Percentiles rank a stretch among this genome's conserved stretches.
Conservation (phyloP, 208 protist species). For the Leishmania gerbilli region DNA sequence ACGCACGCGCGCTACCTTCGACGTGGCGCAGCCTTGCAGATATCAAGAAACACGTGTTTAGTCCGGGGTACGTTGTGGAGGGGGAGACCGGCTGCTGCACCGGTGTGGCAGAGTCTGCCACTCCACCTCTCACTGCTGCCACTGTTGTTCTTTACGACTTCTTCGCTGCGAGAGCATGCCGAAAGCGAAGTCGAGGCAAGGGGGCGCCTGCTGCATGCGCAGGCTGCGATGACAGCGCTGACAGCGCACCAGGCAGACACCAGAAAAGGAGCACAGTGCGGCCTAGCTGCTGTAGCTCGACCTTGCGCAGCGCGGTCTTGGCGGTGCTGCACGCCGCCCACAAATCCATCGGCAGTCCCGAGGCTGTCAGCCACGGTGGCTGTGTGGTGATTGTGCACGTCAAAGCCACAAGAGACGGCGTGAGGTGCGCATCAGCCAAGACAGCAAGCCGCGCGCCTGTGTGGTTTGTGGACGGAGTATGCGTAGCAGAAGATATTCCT, state of each 20-base stretch:
- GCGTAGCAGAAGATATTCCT: conserved; percentile 5
- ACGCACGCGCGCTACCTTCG: neutral
- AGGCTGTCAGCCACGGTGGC: neutral
- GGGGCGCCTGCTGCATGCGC: neutral
- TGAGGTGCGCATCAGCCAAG: neutral
- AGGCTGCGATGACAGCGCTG: neutral
- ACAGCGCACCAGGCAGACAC: neutral
- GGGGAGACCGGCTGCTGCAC: neutral
- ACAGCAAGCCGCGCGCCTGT: neutral
- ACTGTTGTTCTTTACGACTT: conserved; percentile 6
- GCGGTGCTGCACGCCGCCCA: neutral
- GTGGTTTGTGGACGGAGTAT: conserved; percentile 12
- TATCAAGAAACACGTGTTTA: conserved; percentile 9
- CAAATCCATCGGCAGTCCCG: neutral
- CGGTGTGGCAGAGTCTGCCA: neutral
- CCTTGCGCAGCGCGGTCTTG: conserved; percentile 3
- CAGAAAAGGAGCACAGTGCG: too few relatives aligned
- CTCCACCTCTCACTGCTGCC: neutral
- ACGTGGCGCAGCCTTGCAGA: conserved; percentile 21
- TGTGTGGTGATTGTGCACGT: conserved; percentile 8
- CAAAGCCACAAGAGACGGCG: neutral
- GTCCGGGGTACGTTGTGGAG: neutral
- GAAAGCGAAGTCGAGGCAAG: neutral
- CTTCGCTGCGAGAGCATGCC: neutral
- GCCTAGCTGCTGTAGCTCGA: neutral